A percentile compares a stretch with the other conserved stretches of the same genome.
phyloP scores from a whole-genome alignment of 768 basidiomycete genomes.

The Neoboletus magnificus region DNA sequence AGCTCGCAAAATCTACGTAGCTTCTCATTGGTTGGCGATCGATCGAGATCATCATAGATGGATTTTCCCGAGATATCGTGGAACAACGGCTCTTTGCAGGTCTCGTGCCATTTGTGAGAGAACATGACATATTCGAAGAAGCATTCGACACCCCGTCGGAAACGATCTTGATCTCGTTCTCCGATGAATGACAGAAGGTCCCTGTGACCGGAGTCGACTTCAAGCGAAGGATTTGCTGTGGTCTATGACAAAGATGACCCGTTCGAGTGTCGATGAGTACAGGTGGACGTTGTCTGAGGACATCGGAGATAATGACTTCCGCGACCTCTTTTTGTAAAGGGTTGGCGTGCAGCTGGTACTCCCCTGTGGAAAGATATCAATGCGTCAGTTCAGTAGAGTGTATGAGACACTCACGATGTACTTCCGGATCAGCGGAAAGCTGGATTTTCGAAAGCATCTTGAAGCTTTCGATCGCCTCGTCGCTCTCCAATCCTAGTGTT shows the following conservation, averaged over 20 bases:
- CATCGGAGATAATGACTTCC: not conserved
- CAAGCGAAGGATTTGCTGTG: constrained; percentile 1
- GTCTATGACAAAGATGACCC: not conserved
- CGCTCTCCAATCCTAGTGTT: not conserved
- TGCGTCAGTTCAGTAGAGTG: not conserved
- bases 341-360: not conserved
- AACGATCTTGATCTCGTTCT: not conserved
- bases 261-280: constrained; percentile 5
- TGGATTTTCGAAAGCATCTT: constrained; percentile 2
- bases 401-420: not conserved
- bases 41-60: not conserved
- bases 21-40: not conserved
- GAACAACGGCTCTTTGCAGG: not conserved
- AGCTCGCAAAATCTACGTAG: not conserved
- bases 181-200: not conserved
- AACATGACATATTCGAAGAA: constrained; percentile 12
- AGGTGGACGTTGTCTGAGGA: not conserved
- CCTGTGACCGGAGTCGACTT: not conserved
- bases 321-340: not conserved
- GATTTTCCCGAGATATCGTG: not conserved
- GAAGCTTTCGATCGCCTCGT: not conserved
- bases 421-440: not conserved
- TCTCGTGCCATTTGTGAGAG: constrained; percentile 8
- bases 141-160: not conserved
- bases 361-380: not conserved